Evolutionary conservation across 2,329 filamentous ascomycete genomes (phyloP).

Genomic region (Alternaria conjuncta): DNA sequence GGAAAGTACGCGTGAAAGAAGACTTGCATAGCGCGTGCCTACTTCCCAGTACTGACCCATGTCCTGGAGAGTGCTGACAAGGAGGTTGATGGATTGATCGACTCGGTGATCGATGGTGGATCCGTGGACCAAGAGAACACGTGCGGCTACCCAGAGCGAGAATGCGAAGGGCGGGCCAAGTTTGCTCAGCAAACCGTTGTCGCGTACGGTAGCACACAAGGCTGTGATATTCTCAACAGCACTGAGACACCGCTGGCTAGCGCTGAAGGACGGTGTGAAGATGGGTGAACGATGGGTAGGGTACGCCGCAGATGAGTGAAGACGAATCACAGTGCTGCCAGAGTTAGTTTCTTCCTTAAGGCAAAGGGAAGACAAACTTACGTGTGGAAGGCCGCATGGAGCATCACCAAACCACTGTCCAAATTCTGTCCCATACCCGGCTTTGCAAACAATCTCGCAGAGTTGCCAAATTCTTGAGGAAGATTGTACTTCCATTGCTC

Average conservation of each 20-base stretch:
- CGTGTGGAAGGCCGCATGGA: conserved; percentile 90
- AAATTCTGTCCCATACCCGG: conserved; percentile 70
- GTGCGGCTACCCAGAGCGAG: conserved; percentile 88
- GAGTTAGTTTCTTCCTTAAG: conserved; percentile 23
- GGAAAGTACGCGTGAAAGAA: conserved; percentile 82
- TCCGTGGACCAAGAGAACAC: conserved; percentile 85
- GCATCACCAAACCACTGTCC: conserved; percentile 87
- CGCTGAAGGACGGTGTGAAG: conserved; percentile 87
- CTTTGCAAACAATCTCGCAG: conserved; percentile 72
- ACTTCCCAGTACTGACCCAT: conserved; percentile 88
- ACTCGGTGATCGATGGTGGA: conserved; percentile 87
- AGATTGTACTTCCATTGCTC: conserved; percentile 84
- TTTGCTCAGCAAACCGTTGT: conserved; percentile 74
- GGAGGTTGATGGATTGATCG: conserved; percentile 78
- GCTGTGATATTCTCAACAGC: conserved; percentile 76
- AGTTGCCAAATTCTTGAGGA: conserved; percentile 83
- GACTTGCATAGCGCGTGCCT: conserved; percentile 77
- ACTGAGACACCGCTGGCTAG: conserved; percentile 79
- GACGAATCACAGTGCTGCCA: conserved; percentile 75
- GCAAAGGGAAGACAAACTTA: conserved; percentile 49
- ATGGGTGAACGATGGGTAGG: conserved; percentile 87
- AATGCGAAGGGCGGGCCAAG: conserved; percentile 92
- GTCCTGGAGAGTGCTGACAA: conserved; percentile 80
- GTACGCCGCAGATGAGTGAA: conserved; percentile 92
- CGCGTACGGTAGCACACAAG: conserved; percentile 78